These are phyloP conservation scores for Fonsecaea nubica DNA, from an alignment of 2,329 filamentous ascomycete genomes.

Conservation along the genomic window DNA sequence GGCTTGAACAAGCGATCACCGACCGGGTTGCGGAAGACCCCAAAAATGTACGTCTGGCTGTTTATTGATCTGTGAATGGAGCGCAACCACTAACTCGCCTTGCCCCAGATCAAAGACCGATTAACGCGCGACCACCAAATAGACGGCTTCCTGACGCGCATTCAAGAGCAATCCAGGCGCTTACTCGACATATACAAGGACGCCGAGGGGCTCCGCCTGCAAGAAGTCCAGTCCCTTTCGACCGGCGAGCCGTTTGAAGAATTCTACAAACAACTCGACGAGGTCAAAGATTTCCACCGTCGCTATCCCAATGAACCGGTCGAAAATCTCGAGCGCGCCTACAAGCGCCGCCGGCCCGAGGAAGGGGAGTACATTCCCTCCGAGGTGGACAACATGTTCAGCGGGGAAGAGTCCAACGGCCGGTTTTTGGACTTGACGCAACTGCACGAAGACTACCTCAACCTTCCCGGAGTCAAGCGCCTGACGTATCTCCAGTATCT, in stretches of 20 bases:
- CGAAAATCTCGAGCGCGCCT: conserved; percentile 92
- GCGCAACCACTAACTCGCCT: conserved; percentile 3
- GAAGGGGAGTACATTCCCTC: conserved; percentile 68
- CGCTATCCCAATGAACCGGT: conserved; percentile 93
- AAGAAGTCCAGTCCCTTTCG: conserved; percentile 83
- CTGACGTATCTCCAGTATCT: conserved; percentile 92
- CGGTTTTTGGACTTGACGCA: conserved; percentile 88
- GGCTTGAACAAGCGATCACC: conserved; percentile 89
- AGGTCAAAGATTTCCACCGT: conserved; percentile 85
- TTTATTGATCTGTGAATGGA: neutral
- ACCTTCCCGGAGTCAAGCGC: conserved; percentile 84
- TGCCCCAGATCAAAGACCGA: conserved; percentile 77
- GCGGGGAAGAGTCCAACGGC: conserved; percentile 91
- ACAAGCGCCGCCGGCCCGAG: conserved; percentile 73
- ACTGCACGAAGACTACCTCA: conserved; percentile 86
- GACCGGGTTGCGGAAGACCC: conserved; percentile 90
- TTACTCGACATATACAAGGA: conserved; percentile 86
- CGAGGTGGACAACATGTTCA: conserved; percentile 89
- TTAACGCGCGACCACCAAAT: conserved; percentile 93
- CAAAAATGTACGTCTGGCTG: conserved; percentile 71
- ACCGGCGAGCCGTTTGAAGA: conserved; percentile 86
- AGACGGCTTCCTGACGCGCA: conserved; percentile 81
- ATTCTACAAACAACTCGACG: conserved; percentile 83
- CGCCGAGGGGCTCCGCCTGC: conserved; percentile 70
- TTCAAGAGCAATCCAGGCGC: conserved; percentile 82